A percentile compares a stretch with the other conserved stretches of the same genome.
phyloP scores from a whole-genome alignment of 495 filamentous ascomycete species.

The Neurospora pannonica region DNA sequence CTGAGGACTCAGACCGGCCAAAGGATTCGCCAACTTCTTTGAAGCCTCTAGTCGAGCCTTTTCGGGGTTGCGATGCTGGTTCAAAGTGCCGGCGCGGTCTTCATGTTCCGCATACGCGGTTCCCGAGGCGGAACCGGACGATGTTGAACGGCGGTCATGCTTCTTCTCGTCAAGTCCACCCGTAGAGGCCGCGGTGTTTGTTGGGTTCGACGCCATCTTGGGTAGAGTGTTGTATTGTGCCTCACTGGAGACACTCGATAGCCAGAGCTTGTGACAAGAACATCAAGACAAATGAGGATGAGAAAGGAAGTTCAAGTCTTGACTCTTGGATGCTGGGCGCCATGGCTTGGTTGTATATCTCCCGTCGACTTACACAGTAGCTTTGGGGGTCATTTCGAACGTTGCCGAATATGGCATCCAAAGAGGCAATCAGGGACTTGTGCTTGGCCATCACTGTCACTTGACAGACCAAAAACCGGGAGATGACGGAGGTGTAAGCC shows the following conservation, averaged over 20 bases:
- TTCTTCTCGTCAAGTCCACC: background rate
- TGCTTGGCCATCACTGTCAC: background rate
- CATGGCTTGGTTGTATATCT: background rate
- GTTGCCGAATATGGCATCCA: background rate
- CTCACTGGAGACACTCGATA: background rate
- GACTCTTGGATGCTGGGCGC: background rate
- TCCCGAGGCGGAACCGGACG: background rate
- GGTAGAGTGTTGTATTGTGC: background rate
- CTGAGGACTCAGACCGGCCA: slow-evolving; percentile 51
- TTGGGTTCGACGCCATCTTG: background rate
- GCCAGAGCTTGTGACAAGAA: background rate
- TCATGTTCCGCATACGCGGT: slow-evolving; percentile 1
- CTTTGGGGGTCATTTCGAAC: background rate
- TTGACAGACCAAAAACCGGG: background rate
- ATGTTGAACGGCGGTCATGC: background rate
- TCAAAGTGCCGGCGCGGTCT: background rate
- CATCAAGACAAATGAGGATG: background rate
- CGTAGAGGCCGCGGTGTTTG: background rate
- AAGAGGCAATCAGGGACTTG: background rate
- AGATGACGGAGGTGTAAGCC: background rate
- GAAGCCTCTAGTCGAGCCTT: slow-evolving; percentile 19
- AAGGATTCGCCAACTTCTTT: slow-evolving; percentile 53
- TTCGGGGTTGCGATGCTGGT: background rate
- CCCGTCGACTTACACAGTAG: background rate
- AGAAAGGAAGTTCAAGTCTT: background rate